A percentile compares a stretch with the other conserved stretches of the same genome.
phyloP scores from a whole-genome alignment of 225 moss, liverwort and hornwort species.

The Straminergon stramineum region DNA sequence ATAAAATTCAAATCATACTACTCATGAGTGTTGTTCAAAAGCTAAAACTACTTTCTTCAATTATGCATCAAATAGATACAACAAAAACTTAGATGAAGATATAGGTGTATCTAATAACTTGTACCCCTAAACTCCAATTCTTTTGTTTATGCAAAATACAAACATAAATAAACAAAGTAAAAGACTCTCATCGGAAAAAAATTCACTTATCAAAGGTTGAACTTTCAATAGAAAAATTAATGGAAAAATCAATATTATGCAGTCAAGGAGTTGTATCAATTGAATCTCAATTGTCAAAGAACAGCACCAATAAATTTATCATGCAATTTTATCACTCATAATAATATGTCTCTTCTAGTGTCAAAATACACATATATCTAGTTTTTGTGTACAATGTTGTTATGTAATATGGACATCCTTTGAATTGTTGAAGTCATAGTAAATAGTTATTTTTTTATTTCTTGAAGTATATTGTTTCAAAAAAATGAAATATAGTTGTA shows the following conservation, averaged over 20 bases:
- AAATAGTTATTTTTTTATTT: not conserved
- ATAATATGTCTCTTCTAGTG: not conserved
- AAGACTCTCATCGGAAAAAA: not conserved
- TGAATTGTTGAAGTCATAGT: not conserved
- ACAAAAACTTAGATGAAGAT: no score
- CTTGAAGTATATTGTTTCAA: not conserved
- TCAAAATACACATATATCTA: not conserved
- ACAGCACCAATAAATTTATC: not conserved
- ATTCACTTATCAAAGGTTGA: not conserved
- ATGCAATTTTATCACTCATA: not conserved
- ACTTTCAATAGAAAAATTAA: not conserved
- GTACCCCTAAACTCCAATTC: not conserved
- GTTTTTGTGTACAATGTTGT: rapidly evolving
- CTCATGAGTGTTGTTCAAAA: not conserved
- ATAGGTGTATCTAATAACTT: no score
- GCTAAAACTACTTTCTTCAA: not conserved
- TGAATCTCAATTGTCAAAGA: not conserved
- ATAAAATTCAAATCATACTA: not conserved
- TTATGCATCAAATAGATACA: not conserved
- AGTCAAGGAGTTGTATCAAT: not conserved
- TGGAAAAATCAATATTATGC: not conserved
- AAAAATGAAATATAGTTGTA: not conserved
- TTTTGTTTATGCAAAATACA: not conserved
- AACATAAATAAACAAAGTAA: no score
- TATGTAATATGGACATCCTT: not conserved